Evolutionary conservation across 768 basidiomycete genomes (phyloP), one percentile per base, ranked within the genome.

Genomic region (Tubosaeta sp.): DNA sequence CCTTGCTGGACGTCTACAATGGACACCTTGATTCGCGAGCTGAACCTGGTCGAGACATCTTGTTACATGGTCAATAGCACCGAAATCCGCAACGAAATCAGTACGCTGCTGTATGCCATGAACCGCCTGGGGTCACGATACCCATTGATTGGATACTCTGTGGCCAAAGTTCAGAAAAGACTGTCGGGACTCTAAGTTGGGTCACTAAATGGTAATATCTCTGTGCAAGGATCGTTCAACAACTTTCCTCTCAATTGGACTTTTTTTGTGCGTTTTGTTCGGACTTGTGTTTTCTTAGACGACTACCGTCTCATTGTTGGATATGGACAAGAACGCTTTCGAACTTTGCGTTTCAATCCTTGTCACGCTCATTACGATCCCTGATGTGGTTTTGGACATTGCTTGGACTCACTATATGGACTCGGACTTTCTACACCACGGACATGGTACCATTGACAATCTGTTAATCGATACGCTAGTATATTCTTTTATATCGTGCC

Each of bases 1-100:
- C 78, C 82, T 9, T 87, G 86, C 57, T 88, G 87, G 87, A 82
- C 82, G 14, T 74, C 73, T 47, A 82, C 78, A 32, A 82, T 84
- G 45, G 84, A 87, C 63, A 79, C 81, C 16, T 69, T 89, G 52
- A 76, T 86, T 46, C 75, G 78, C 38, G 84, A 89, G 63, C 73
- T 87, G n/a, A 76, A 82, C 48, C 67, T 78, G 50, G 70, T 84
- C 46, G 83, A 84, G 62, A 65, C 77, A 13, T 75, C 84, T 35
- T 88, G 86, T 83, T 77, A 84, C 10, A 70, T 79, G 32, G 70
- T 79, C 54, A 77, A 78, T 61, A 74, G 72, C 49, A 69, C 76
- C 48, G 84, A 87, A 52, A 68, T 83, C 47, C 80, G 82, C 54
- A 78, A 71, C 59, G 84, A 87, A 52, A 77, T 87, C 36, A 74